Percentiles rank a stretch among this genome's conserved stretches.
Evolutionary conservation across 257 asterid species (phyloP).

Genomic region (Salvia miltiorrhiza): DNA sequence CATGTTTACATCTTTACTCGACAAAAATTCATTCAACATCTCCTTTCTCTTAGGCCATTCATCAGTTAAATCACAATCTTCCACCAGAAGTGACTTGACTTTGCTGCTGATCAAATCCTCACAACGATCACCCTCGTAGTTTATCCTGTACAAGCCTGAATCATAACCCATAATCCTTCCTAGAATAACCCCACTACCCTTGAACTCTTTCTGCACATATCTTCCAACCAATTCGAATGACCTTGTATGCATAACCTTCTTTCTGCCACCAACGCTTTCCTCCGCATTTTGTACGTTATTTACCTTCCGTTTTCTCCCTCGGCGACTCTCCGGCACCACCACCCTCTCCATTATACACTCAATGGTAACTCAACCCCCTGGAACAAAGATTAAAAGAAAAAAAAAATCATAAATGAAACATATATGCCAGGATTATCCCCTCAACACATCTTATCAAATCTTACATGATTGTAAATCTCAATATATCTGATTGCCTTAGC

Average conservation of each 20-base stretch:
- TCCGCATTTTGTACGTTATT: slow-evolving; percentile 37
- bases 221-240: slow-evolving; percentile 52
- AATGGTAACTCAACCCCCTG: slow-evolving; percentile 17
- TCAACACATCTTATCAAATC: background rate
- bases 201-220: slow-evolving; percentile 66
- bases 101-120: slow-evolving; percentile 67
- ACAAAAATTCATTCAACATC: slow-evolving; percentile 40
- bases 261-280: slow-evolving; percentile 44
- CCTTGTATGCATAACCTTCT: slow-evolving; percentile 39
- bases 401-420: slow-evolving; percentile 11
- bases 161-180: slow-evolving; percentile 57
- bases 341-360: slow-evolving; percentile 46
- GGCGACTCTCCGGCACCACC: slow-evolving; percentile 31
- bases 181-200: slow-evolving; percentile 53
- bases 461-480: background rate
- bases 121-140: slow-evolving; percentile 73
- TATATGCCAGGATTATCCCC: slow-evolving; percentile 10
- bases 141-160: slow-evolving; percentile 63
- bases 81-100: slow-evolving; percentile 43
- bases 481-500: background rate
- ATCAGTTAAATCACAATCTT: slow-evolving; percentile 48
- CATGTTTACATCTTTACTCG: slow-evolving; percentile 27
- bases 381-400: background rate
- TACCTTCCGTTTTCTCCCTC: slow-evolving; percentile 76
- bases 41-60: slow-evolving; percentile 57